These are phyloP conservation scores for Zizania latifolia DNA, from an alignment of 176 grass and related monocot genomes.

Conservation along the genomic window DNA sequence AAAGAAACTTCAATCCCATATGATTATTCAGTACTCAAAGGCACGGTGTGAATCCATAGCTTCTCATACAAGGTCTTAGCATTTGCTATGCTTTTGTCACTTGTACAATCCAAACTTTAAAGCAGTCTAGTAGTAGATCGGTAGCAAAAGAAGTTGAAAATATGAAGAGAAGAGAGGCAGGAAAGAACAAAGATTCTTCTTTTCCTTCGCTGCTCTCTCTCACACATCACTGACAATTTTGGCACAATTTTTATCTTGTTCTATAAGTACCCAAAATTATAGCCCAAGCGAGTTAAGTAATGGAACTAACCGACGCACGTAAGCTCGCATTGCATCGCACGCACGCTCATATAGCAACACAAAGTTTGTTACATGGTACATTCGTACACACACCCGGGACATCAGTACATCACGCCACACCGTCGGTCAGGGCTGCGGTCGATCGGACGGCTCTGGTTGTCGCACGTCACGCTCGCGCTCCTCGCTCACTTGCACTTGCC, in stretches of 20 bases:
- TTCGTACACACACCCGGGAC: no score
- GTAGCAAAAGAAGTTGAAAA: not conserved
- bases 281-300: not conserved
- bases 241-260: not conserved
- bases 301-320: not conserved
- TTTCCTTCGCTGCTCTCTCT: not conserved
- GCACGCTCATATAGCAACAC: not conserved
- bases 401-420: not conserved
- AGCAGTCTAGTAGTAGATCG: not conserved
- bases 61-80: not conserved
- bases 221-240: not conserved
- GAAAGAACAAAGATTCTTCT: not conserved
- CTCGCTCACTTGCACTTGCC: conserved; percentile 68
- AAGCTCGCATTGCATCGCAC: not conserved
- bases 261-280: conserved; percentile 10
- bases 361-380: conserved; percentile 9
- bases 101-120: conserved; percentile 8
- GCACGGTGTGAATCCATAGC: no score
- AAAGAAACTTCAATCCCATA: no score
- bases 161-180: not conserved
- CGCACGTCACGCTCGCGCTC: not conserved
- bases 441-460: not conserved
- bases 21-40: no score
- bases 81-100: not conserved
- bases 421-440: not conserved